Base-by-base conservation (phyloP, 495 filamentous ascomycete species). In the Penicillium arizonense region DNA sequence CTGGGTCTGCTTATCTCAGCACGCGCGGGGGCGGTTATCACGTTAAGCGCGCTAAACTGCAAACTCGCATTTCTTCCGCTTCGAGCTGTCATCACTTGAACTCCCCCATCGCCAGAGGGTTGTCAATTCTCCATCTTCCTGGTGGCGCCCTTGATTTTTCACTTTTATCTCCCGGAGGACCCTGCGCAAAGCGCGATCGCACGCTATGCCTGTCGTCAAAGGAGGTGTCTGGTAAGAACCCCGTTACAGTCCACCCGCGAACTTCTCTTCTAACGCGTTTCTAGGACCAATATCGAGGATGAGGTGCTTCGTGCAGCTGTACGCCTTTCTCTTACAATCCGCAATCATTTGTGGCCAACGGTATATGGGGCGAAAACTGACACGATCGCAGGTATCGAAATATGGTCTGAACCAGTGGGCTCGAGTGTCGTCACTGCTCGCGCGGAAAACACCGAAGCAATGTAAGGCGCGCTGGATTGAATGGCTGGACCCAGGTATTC, bases 361-460 rank as follows among this genome's bases (percentile, higher is more conserved):
- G 23, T 35, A 28, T 13, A 44, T 47, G 32, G 30, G 10, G 24
- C 42, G 37, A 39, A 55, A 43, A 57, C 57, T 64, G 35, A 71
- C 57, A 56, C 39, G 45, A 57, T 65, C 44, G 59, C 45, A 77
- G 74, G 91, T 96, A 60, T 95, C 90, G 56, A 97, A 97, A 73
- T 97, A 96, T 76, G 92, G 92, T 47, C 82, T 98, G 33, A 97
- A 98, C 70, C 94, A 98, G 75, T 98, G 94, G 94, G 93, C 95
- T 65, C 94, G 94, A 67, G 93, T 97, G 36, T 97, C 94, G 40
- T 97, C 95, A 21, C 85, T 98, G 35, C 85, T 98, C 65, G 93
- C 94, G 64, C 88, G 95, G 57, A 98, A 98, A 72, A 97, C 94
- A 9, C 89, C 94, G 24, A 98, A 98, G 73, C 95, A 97, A 75